phyloP scores from a whole-genome alignment of 2,329 filamentous ascomycete genomes.

The Daldinia eschscholtzii region DNA sequence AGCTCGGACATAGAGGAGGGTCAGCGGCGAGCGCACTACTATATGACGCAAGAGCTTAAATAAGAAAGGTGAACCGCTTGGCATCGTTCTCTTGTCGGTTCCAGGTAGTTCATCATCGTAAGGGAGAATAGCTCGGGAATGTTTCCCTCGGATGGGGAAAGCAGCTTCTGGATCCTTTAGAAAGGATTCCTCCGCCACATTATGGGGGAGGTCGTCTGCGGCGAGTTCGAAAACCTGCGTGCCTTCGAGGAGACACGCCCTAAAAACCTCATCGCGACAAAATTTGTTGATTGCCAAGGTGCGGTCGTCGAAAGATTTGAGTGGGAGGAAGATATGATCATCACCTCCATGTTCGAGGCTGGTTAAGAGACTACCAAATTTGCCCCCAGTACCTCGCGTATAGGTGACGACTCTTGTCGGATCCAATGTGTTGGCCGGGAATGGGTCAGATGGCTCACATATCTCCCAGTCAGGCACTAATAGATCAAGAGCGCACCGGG shows the following conservation, averaged over 20 bases:
- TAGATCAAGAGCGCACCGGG: conserved; percentile 43
- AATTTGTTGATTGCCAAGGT: conserved; percentile 26
- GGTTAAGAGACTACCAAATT: conserved; percentile 33
- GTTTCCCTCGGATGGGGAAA: conserved; percentile 40
- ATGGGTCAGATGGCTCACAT: conserved; percentile 27
- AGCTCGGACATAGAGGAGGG: conserved; percentile 33
- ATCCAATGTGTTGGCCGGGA: conserved; percentile 13
- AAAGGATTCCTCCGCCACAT: conserved; percentile 7
- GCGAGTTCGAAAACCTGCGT: conserved; percentile 44
- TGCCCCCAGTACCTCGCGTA: conserved; percentile 17
- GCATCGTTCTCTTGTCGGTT: conserved; percentile 17
- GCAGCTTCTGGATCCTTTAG: neutral
- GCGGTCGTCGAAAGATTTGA: conserved; percentile 28
- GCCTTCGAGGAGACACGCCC: conserved; percentile 34
- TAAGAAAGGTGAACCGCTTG: conserved; percentile 10
- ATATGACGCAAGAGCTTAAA: conserved; percentile 44
- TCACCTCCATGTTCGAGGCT: conserved; percentile 29
- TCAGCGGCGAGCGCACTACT: conserved; percentile 43
- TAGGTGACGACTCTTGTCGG: conserved; percentile 44
- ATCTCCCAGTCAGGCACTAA: conserved; percentile 47
- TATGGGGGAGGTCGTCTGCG: neutral
- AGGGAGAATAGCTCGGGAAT: conserved; percentile 40
- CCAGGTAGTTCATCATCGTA: conserved; percentile 43
- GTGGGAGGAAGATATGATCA: conserved; percentile 44
- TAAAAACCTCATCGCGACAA: conserved; percentile 33